phyloP scores from a whole-genome alignment of 2,329 filamentous ascomycete genomes.

The Cytospora schulzeri region DNA sequence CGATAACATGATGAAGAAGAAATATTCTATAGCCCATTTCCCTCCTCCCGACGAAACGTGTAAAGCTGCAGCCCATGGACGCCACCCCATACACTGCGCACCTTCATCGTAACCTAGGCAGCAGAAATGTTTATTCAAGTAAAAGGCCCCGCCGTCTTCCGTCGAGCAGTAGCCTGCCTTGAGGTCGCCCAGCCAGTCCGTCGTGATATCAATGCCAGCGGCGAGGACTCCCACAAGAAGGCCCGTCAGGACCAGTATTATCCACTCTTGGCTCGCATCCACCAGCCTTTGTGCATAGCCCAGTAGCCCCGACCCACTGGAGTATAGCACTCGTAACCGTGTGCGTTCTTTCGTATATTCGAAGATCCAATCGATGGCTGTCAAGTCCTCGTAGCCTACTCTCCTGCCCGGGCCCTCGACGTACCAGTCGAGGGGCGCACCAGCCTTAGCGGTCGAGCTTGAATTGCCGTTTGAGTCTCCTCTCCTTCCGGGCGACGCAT shows the following conservation, averaged over 20 bases:
- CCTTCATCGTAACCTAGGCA: constrained; percentile 88
- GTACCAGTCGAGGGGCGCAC: constrained; percentile 74
- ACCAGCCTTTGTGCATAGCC: constrained; percentile 73
- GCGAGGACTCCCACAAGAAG: constrained; percentile 82
- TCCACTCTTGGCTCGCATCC: constrained; percentile 90
- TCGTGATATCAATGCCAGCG: constrained; percentile 85
- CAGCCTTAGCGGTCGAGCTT: constrained; percentile 46
- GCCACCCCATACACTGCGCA: constrained; percentile 84
- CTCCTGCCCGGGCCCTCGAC: constrained; percentile 84
- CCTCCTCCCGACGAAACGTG: constrained; percentile 67
- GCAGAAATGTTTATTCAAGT: constrained; percentile 88
- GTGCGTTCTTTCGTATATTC: constrained; percentile 97
- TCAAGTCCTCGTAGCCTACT: constrained; percentile 94
- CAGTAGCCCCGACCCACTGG: constrained; percentile 68
- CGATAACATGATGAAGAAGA: constrained; percentile 83
- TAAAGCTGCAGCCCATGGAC: constrained; percentile 77
- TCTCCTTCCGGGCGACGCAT: constrained; percentile 19
- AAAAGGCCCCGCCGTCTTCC: constrained; percentile 81
- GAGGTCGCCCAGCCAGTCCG: constrained; percentile 90
- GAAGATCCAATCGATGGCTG: constrained; percentile 99
- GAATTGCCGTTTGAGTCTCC: neutral
- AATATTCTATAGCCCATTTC: constrained; percentile 81
- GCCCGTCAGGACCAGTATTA: constrained; percentile 83
- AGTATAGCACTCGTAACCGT: constrained; percentile 74
- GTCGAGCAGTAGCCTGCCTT: constrained; percentile 87